Evolutionary conservation across 1,284 basidiomycete species (phyloP).

Genomic region (Vanrija sp.): DNA sequence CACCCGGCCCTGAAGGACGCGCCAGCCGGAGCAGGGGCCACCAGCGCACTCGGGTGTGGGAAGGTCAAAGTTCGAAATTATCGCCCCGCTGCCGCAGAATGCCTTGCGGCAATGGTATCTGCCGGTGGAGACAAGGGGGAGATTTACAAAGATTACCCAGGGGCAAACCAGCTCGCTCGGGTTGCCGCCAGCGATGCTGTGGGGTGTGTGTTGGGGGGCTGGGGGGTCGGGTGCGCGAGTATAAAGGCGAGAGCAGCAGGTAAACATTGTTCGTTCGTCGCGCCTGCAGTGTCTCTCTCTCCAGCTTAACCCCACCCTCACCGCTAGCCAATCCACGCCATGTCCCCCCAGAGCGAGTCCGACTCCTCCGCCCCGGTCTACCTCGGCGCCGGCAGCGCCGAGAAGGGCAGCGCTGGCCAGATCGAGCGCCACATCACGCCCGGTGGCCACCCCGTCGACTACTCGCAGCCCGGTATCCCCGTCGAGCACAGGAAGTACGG

Average conservation of each 20-base stretch:
- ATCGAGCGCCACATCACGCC: slow-evolving; percentile 18
- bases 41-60: no score
- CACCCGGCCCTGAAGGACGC: no score
- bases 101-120: slow-evolving; percentile 4
- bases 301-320: neutral
- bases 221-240: no score
- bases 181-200: no score
- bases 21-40: no score
- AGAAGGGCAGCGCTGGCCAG: slow-evolving; percentile 14
- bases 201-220: no score
- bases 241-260: no score
- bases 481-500: slow-evolving; percentile 22
- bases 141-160: no score
- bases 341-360: neutral
- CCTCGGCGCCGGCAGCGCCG: slow-evolving; percentile 13
- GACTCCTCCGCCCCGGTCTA: slow-evolving; percentile 7
- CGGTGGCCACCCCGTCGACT: slow-evolving; percentile 24
- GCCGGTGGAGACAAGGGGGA: no score
- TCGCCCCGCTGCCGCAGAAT: slow-evolving; percentile 12
- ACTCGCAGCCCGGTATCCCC: slow-evolving; percentile 21
- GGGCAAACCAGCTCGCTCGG: no score
- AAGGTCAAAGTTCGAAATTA: neutral
- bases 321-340: neutral
- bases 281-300: neutral
- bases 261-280: neutral